Base-by-base conservation (phyloP, 352 stramenopile species). In the Phytophthora fragariae region DNA sequence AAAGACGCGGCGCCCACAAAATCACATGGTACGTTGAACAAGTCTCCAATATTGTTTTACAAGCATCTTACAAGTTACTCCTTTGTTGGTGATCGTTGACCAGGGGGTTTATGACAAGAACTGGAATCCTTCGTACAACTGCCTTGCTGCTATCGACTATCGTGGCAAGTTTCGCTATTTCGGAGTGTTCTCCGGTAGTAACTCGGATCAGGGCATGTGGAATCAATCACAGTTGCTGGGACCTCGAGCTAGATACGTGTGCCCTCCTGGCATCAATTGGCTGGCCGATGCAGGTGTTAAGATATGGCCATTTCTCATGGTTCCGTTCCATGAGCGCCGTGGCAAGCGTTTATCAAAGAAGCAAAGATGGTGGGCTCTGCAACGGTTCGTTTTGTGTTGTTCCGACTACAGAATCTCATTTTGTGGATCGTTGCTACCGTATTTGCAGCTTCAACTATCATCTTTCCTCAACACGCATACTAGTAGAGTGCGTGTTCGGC, bases 161-260 rank as follows among this genome's bases (percentile, higher is more conserved):
- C 55, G 55, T 14, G 17, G 21, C 9, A 61, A 61, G 19, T 61
- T 61, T 61, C 55, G 55, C 17, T 61, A 52, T 9, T 35, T 60
- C 7, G 54, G 54, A 8, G 54, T 60, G 12, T 47, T 60, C 17
- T 60, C 19, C 14, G 64, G 64, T 4, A 60, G 64, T 10, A 71
- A 71, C 53, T 71, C 55, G 2, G 56, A 60, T 29, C 47, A 65
- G 9, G 55, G 44, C 6, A 71, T 71, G 64, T 65, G 47, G 64
- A 71, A 71, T 11, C 56, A 71, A 17, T 65, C 64, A 2, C 46
- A 55, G 15, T 44, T 71, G 8, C 35, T 65, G 2, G 55, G 56
- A 9, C 14, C 55, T 27, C 31, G 46, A 2, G 56, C 46, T 5
- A 19, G 64, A 33, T 7, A 54, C 12, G 1, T 65, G 2, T 71